These are phyloP conservation scores for Aschersonia sp. DNA, from an alignment of 2,329 filamentous ascomycete species.

Conservation along the genomic window DNA sequence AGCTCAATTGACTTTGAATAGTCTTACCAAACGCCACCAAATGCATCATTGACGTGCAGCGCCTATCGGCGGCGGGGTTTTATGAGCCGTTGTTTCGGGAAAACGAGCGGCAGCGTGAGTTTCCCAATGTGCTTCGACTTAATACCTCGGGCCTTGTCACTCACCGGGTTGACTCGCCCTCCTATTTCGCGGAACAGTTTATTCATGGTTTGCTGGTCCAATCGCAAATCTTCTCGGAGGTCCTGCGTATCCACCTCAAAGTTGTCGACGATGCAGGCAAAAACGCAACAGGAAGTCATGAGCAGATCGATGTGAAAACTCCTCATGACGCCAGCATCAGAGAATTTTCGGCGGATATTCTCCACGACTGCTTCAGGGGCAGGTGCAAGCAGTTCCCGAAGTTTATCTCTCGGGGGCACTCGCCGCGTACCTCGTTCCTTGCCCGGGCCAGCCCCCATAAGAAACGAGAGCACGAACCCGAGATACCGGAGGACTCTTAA, in stretches of 20 bases:
- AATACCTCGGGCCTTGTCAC: conserved; percentile 47
- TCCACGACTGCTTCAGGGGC: conserved; percentile 50
- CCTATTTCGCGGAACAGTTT: conserved; percentile 68
- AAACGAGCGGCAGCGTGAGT: conserved; percentile 64
- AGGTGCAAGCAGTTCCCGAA: conserved; percentile 40
- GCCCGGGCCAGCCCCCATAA: conserved; percentile 29
- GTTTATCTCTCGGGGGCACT: conserved; percentile 47
- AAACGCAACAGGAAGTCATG: conserved; percentile 57
- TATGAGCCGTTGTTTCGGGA: conserved; percentile 48
- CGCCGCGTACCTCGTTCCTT: conserved; percentile 30
- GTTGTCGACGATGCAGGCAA: conserved; percentile 58
- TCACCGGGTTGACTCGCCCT: conserved; percentile 46
- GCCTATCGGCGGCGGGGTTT: conserved; percentile 14
- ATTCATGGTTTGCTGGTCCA: conserved; percentile 57
- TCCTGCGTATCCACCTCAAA: conserved; percentile 58
- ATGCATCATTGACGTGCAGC: conserved; percentile 3
- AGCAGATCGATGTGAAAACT: conserved; percentile 61
- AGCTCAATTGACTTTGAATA: too few species aligned
- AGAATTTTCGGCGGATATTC: conserved; percentile 55
- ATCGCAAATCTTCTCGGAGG: conserved; percentile 54
- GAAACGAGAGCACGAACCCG: conserved; percentile 40
- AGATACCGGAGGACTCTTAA: conserved; percentile 48
- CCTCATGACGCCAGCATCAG: conserved; percentile 46
- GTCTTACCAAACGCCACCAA: conserved; percentile 2
- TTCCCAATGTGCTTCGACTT: conserved; percentile 42